phyloP scores from a whole-genome alignment of 257 asterid genomes.

The Gynochthodes officinalis region DNA sequence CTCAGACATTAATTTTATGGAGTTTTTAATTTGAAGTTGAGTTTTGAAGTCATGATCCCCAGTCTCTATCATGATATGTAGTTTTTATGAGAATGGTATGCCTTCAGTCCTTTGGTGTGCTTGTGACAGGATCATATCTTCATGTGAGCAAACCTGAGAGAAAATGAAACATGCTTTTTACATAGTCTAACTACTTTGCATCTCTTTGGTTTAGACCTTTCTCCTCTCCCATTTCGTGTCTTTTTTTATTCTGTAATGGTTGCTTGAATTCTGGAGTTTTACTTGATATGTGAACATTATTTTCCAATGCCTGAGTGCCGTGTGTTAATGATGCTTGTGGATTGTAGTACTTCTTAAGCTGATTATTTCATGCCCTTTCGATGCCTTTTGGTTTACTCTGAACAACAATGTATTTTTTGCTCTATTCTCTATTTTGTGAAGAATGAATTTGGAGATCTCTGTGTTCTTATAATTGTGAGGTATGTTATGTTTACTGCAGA shows the following conservation, averaged over 20 bases:
- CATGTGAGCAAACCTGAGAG: neutral
- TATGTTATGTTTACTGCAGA: slow-evolving; percentile 35
- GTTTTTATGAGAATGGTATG: neutral
- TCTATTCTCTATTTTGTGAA: neutral
- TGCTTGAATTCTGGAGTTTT: neutral
- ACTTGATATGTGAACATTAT: neutral
- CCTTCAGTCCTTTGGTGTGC: neutral
- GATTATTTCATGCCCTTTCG: neutral
- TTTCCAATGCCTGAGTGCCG: neutral
- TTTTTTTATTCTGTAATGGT: neutral
- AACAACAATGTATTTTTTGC: neutral
- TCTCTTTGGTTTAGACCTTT: neutral
- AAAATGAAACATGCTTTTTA: neutral
- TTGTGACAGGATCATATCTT: neutral
- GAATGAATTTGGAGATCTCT: neutral
- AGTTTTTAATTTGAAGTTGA: neutral
- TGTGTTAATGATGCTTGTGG: neutral
- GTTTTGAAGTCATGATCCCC: too few relatives aligned
- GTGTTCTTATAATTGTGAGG: neutral
- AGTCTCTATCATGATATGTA: neutral
- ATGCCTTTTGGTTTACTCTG: neutral
- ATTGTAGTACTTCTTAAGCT: neutral
- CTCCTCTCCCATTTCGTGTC: neutral
- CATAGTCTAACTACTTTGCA: neutral
- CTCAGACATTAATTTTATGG: neutral